These are phyloP conservation scores for Arctium lappa DNA, from an alignment of 129 eudicot genomes.

Conservation along the genomic window DNA sequence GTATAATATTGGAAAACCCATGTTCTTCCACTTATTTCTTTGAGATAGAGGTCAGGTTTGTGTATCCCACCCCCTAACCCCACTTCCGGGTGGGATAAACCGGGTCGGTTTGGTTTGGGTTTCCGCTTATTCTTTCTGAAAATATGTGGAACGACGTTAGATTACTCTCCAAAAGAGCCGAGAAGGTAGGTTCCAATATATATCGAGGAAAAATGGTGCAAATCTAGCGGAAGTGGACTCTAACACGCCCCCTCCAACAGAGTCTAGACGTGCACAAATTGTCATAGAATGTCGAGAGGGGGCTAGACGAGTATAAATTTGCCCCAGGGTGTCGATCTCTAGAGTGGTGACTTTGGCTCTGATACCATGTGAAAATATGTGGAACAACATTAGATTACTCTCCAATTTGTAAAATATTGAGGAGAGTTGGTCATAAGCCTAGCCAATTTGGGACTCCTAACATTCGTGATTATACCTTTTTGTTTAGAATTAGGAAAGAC, in stretches of 20 bases:
- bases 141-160: neutral
- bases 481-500: conserved; percentile 40
- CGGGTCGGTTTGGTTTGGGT: no score
- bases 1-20: neutral
- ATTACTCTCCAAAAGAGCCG: neutral
- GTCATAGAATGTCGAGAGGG: neutral
- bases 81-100: neutral
- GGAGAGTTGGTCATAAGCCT: neutral
- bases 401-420: neutral
- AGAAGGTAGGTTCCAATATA: neutral
- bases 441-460: neutral
- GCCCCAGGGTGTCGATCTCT: neutral
- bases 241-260: neutral
- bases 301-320: neutral
- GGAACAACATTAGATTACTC: neutral
- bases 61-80: neutral
- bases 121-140: neutral
- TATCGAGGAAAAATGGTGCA: neutral
- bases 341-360: neutral
- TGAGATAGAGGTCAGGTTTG: neutral
- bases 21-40: neutral
- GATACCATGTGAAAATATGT: neutral
- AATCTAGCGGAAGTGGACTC: neutral
- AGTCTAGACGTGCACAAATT: neutral
- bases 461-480: neutral